phyloP scores from a whole-genome alignment of 768 basidiomycete species.

The Floccularia luteovirens region DNA sequence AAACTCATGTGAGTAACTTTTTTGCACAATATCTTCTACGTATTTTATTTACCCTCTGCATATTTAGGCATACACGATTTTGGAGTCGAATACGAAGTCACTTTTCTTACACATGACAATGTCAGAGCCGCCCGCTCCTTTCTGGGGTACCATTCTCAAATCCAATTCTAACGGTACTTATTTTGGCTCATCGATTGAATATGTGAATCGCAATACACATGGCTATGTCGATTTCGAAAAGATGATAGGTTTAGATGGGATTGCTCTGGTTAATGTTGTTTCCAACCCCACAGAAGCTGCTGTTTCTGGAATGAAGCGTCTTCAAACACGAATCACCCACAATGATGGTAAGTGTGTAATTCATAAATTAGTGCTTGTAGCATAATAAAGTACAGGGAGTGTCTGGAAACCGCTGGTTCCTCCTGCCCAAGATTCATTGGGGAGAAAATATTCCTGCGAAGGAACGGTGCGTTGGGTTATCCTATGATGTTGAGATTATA shows the following conservation, averaged over 20 bases:
- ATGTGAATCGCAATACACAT: conserved; percentile 82
- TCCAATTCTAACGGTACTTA: conserved; percentile 99
- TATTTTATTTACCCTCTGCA: neutral
- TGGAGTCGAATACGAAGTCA: conserved; percentile 89
- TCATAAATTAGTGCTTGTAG: neutral
- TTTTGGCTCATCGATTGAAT: conserved; percentile 78
- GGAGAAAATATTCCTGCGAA: conserved; percentile 62
- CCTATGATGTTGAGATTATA: conserved; percentile 1
- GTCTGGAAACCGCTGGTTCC: conserved; percentile 82
- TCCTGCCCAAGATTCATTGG: conserved; percentile 69
- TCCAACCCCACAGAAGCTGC: conserved; percentile 71
- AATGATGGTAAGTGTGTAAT: conserved; percentile 75
- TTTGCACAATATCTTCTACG: neutral
- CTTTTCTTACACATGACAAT: conserved; percentile 97
- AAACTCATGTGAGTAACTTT: conserved; percentile 76
- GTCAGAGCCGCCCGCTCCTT: conserved; percentile 63
- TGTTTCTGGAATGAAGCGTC: conserved; percentile 60
- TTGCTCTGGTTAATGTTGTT: conserved; percentile 89
- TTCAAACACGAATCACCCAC: conserved; percentile 89
- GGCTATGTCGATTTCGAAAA: conserved; percentile 99
- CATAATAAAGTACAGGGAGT: conserved; percentile 44
- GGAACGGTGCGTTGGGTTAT: conserved; percentile 44
- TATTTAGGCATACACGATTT: conserved; percentile 78
- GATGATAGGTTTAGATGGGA: conserved; percentile 92
- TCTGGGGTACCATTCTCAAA: conserved; percentile 89